Conservation (phyloP, 139 green algal genomes). For the Tetradesmus lagerheimii region DNA sequence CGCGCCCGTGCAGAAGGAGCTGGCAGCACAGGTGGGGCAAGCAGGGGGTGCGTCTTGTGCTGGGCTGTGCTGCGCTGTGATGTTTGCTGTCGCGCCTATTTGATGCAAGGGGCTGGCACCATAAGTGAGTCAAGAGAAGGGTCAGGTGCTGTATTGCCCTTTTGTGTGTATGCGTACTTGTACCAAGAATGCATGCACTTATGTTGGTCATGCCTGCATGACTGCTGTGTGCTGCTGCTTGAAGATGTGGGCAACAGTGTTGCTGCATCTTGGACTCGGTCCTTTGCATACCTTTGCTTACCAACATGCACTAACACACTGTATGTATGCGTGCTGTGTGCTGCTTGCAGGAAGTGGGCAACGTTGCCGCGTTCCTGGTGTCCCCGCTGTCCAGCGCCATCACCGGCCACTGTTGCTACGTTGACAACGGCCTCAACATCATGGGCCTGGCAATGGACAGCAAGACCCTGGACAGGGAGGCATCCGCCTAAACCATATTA, state of each 20-base stretch:
- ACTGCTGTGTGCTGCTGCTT: not conserved
- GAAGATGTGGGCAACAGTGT: not conserved
- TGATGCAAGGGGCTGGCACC: too few relatives aligned
- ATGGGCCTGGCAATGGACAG: constrained; percentile 94
- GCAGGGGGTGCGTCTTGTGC: not conserved
- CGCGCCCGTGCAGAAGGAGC: constrained; percentile 95
- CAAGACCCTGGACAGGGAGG: constrained; percentile 68
- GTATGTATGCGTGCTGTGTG: not conserved
- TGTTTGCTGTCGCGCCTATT: not conserved
- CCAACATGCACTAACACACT: not conserved
- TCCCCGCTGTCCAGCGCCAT: constrained; percentile 93
- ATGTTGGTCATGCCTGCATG: not conserved
- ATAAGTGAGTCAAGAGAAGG: too few relatives aligned
- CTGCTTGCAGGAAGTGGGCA: constrained; percentile 74
- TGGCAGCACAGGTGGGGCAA: constrained; percentile 66
- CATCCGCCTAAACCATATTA: not conserved
- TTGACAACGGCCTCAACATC: constrained; percentile 95
- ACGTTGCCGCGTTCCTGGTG: constrained; percentile 92
- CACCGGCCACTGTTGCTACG: constrained; percentile 85
- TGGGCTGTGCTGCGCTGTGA: not conserved
- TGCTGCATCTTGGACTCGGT: not conserved
- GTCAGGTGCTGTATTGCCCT: too few relatives aligned
- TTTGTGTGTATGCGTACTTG: too few relatives aligned
- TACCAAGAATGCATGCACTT: too few relatives aligned
- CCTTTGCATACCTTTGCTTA: too few relatives aligned